Evolutionary conservation across 768 basidiomycete species (phyloP).

Genomic region (Mycena haematopus): DNA sequence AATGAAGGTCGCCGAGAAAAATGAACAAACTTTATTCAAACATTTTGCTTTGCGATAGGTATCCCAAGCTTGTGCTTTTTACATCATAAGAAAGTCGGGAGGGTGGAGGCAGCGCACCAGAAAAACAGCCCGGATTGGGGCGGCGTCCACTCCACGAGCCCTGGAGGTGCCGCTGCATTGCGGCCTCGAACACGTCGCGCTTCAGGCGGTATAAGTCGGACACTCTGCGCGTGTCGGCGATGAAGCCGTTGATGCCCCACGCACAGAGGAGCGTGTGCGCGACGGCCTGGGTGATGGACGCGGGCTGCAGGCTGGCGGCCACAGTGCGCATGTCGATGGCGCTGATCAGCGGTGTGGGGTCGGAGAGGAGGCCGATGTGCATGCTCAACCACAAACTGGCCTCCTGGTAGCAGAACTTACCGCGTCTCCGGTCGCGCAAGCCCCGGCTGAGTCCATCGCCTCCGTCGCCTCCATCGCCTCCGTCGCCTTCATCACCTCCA

Average conservation of each 20-base stretch:
- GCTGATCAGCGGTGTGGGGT: slow-evolving; percentile 69
- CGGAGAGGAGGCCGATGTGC: slow-evolving; percentile 82
- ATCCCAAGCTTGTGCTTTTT: no score
- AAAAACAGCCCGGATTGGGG: slow-evolving; percentile 91
- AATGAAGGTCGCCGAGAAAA: no score
- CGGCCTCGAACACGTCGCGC: slow-evolving; percentile 78
- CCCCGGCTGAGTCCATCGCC: no score
- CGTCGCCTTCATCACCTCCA: no score
- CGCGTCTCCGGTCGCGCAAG: no score
- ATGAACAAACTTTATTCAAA: no score
- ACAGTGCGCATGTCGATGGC: slow-evolving; percentile 68
- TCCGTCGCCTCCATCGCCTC: no score
- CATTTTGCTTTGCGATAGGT: no score
- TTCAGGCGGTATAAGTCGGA: slow-evolving; percentile 77
- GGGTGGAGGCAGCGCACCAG: slow-evolving; percentile 55
- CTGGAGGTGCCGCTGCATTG: slow-evolving; percentile 78
- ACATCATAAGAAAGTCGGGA: neutral
- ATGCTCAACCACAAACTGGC: no score
- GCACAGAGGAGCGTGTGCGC: slow-evolving; percentile 59
- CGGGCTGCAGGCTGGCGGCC: slow-evolving; percentile 70
- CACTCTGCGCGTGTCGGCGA: slow-evolving; percentile 68
- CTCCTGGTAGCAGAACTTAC: no score
- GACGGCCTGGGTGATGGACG: slow-evolving; percentile 70
- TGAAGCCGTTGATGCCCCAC: slow-evolving; percentile 83
- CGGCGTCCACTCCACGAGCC: slow-evolving; percentile 74